Base-by-base conservation (phyloP, 2,329 filamentous ascomycete species). In the Epichloe glyceriae region DNA sequence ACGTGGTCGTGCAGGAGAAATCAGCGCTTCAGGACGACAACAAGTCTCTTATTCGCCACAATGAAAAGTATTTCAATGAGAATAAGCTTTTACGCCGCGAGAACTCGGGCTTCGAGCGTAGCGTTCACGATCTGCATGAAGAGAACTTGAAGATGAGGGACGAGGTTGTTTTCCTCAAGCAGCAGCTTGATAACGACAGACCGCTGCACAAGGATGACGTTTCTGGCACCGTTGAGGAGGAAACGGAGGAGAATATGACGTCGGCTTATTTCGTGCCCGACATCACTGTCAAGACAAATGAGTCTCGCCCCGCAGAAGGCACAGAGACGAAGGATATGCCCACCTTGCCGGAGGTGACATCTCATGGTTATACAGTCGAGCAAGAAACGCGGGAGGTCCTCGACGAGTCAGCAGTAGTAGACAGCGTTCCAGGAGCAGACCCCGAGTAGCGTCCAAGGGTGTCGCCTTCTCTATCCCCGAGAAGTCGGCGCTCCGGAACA, bases 191-290 rank as follows among this genome's bases (percentile, higher is more conserved):
- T 38, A 66, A 71, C 50, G 68, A 63, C 50, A 67, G 70, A 17
- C 67, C 67, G 1, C 55, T 62, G 22, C 62, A 64, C 26, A 67
- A 69, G 56, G 62, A 67, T 3, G 63, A 71, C 50, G 59, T 67
- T 14, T 60, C 65, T 39, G 63, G 58, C 14, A 62, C 59, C 12
- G 56, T 66, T 2, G 65, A 68, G 4, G 65, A 68, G 1, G 63
- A 66, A 50, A 67, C 64, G 7, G 70, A 71, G 46, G 74, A 78
- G 39, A 76, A 78, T 55, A 77, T 79, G 72, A 79, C 76, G 0
- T 80, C 77, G 5, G 76, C 74, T 3, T 74, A 79, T 57, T 78
- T 80, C 56, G 67, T 80, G 51, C 75, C 77, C 20, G 77, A 80
- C 54, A 79, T 79, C 54, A 80, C 76, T 2, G 67, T 78, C 35